Conservation (phyloP, 176 grass and related monocot genomes). For the Coix lacrymajobi region DNA sequence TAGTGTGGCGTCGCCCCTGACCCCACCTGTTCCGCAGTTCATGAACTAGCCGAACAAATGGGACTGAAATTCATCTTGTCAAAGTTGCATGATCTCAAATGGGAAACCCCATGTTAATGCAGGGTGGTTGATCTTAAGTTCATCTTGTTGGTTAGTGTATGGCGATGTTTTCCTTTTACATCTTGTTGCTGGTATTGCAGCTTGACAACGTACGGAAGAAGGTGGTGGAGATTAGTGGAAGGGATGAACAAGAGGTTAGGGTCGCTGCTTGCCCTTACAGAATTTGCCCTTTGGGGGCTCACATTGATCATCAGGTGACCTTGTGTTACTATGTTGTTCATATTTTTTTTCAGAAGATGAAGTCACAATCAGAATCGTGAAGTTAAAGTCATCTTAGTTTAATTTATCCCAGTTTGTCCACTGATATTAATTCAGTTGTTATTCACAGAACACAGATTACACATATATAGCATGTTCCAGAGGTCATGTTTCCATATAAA, state of each 20-base stretch:
- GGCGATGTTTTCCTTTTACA: background rate
- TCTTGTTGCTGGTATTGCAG: conserved; percentile 26
- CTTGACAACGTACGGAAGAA: conserved; percentile 60
- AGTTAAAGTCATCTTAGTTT: background rate
- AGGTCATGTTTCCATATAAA: background rate
- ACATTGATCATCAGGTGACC: conserved; percentile 91
- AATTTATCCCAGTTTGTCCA: background rate
- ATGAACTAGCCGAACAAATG: background rate
- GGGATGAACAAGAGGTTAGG: conserved; percentile 44
- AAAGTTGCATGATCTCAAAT: background rate
- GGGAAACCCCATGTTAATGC: background rate
- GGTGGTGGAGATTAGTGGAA: conserved; percentile 56
- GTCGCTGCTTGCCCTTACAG: conserved; percentile 85
- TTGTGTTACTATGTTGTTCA: background rate
- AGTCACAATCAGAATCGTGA: background rate
- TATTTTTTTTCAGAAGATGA: background rate
- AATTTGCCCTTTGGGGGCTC: conserved; percentile 87
- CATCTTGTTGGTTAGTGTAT: background rate
- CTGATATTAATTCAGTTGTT: background rate
- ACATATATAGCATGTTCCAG: background rate
- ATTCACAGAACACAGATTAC: background rate
- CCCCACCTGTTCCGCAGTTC: no score
- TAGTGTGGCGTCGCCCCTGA: no score
- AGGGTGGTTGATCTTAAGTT: background rate
- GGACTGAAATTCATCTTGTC: background rate